These are phyloP conservation scores for Botrytis deweyae DNA, from an alignment of 2,329 filamentous ascomycete genomes.

Conservation along the genomic window DNA sequence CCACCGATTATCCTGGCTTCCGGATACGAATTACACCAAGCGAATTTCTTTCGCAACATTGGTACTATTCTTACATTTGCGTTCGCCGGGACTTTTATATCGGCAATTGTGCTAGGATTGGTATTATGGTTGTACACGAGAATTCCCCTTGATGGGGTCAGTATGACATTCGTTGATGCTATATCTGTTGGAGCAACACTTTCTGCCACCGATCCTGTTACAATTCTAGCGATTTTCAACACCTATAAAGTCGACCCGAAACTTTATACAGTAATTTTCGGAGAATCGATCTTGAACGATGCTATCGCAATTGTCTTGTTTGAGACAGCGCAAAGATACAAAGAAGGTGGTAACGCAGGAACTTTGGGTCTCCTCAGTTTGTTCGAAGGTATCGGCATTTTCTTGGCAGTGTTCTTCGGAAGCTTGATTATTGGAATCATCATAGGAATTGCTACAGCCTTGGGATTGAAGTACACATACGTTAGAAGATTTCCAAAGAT, in stretches of 20 bases:
- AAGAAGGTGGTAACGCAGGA: slow-evolving; percentile 65
- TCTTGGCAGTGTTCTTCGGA: slow-evolving; percentile 94
- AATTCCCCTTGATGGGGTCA: slow-evolving; percentile 79
- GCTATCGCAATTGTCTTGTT: slow-evolving; percentile 98
- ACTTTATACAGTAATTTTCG: slow-evolving; percentile 97
- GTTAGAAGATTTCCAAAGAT: slow-evolving; percentile 92
- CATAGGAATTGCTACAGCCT: slow-evolving; percentile 81
- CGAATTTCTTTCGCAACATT: slow-evolving; percentile 98
- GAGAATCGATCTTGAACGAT: slow-evolving; percentile 96
- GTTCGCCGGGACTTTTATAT: slow-evolving; percentile 95
- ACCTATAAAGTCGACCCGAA: slow-evolving; percentile 99
- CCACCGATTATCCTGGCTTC: slow-evolving; percentile 97
- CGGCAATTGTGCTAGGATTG: slow-evolving; percentile 86
- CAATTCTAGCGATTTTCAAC: slow-evolving; percentile 97
- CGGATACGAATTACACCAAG: slow-evolving; percentile 95
- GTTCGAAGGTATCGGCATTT: slow-evolving; percentile 89
- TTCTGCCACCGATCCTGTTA: slow-evolving; percentile 95
- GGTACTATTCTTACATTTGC: slow-evolving; percentile 97
- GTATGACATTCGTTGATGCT: slow-evolving; percentile 90
- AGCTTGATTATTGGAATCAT: slow-evolving; percentile 85
- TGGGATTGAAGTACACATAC: slow-evolving; percentile 92
- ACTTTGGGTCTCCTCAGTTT: slow-evolving; percentile 77
- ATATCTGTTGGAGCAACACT: slow-evolving; percentile 95
- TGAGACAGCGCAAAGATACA: slow-evolving; percentile 94
- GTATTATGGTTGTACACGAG: slow-evolving; percentile 88